Percentiles rank a stretch among this genome's conserved stretches.
These are phyloP conservation scores for Dothistroma pini DNA, from an alignment of 2,329 filamentous ascomycete species.

Conservation along the genomic window DNA sequence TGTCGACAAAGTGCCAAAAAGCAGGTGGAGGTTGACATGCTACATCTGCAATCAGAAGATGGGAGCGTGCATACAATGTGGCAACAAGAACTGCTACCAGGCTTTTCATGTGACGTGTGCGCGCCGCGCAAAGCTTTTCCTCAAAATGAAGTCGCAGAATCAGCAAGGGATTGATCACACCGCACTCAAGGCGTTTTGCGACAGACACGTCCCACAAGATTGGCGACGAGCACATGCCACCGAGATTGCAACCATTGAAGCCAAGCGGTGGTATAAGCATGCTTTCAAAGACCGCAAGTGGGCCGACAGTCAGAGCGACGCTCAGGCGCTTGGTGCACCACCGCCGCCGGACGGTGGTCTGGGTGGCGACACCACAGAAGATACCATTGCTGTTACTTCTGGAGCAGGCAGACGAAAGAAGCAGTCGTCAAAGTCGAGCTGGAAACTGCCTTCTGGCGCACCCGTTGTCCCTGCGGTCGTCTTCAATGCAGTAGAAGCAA, in stretches of 20 bases:
- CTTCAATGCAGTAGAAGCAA: conserved; percentile 78
- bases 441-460: conserved; percentile 91
- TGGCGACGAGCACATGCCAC: conserved; percentile 86
- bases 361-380: conserved; percentile 46
- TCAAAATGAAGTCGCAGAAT: conserved; percentile 95
- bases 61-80: conserved; percentile 97
- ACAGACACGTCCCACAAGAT: conserved; percentile 87
- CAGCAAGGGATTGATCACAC: conserved; percentile 75
- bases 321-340: conserved; percentile 72
- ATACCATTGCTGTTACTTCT: conserved; percentile 49
- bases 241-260: conserved; percentile 71
- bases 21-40: conserved; percentile 78
- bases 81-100: conserved; percentile 94
- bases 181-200: conserved; percentile 89
- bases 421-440: conserved; percentile 63
- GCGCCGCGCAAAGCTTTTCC: conserved; percentile 75
- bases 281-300: conserved; percentile 86
- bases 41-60: conserved; percentile 98
- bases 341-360: conserved; percentile 42
- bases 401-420: conserved; percentile 42
- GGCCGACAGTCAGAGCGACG: conserved; percentile 84
- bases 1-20: conserved; percentile 94
- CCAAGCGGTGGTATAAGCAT: conserved; percentile 83
- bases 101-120: conserved; percentile 98
- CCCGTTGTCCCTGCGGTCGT: conserved; percentile 89